Evolutionary conservation across 441 rosid genomes (phyloP), one percentile per base, ranked within the genome.

Genomic region (Arabidopsis lyrata): DNA sequence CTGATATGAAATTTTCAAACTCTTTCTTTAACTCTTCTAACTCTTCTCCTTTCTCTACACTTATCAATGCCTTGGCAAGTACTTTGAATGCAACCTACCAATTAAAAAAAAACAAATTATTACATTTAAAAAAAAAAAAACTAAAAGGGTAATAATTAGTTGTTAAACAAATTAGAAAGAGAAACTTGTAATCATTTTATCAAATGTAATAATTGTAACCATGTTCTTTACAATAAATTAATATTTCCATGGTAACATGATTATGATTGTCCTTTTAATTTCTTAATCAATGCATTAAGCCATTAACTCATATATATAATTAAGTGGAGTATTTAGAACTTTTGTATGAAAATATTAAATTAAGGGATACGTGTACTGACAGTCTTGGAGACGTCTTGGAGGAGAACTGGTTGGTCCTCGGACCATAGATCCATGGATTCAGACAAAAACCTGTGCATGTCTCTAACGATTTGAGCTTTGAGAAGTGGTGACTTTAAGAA

Each of bases 311-410:
- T 45, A 63, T 32, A n/a, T n/a, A n/a, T n/a, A n/a, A n/a, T n/a
- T n/a, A n/a, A n/a, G n/a, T 61, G 3, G 12, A 36, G 11, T 12
- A 35, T 9, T 49, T 10, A 3, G 56, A 57, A 10, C 1, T 59
- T 15, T 10, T 39, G 53, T 18, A 39, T 50, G 5, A 70, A 60
- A 41, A 27, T 36, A 63, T 36, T 24, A 8, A 34, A 36, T 12
- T 13, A 70, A 50, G 50, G 60, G 59, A 56, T 35, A 61, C 62
- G 68, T 38, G 70, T 49, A 83, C 86, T 78, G 13, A 93, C 99
- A 74, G 83, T 83, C 79, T 95, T 95, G 78, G 98, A 82, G 78
- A 91, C 88, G 54, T 95, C 97, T 86, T 95, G 99, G 41, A 95
- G 79, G 79, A 73, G 84, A 34, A 95, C 74, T 59, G 88, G 88